Evolutionary conservation across 139 green algal species (phyloP).

Genomic region (Diplosphaera chodatii): DNA sequence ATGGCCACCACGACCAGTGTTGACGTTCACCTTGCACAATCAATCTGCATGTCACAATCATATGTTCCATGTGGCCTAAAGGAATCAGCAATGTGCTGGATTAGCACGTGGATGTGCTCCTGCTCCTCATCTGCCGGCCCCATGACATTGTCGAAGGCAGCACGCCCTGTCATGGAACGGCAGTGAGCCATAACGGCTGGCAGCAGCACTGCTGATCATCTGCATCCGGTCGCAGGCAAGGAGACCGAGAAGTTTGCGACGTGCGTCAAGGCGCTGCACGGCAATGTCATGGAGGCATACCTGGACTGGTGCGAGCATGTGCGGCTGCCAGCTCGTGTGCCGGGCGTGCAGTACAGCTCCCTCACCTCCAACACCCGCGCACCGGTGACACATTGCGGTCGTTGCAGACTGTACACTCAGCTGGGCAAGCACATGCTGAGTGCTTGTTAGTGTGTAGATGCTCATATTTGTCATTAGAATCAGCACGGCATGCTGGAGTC

Average conservation of each 20-base stretch:
- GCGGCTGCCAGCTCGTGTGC: slow-evolving; percentile 12
- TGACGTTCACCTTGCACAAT: too few species aligned
- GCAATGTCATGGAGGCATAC: slow-evolving; percentile 53
- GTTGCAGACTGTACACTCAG: neutral
- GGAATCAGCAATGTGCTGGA: too few species aligned
- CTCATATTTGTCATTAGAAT: too few species aligned
- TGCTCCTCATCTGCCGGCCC: too few species aligned
- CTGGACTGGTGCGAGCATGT: slow-evolving; percentile 38
- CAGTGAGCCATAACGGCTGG: neutral
- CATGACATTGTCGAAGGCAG: too few species aligned
- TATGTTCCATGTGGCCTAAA: too few species aligned
- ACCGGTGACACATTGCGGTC: neutral
- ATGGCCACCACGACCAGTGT: too few species aligned
- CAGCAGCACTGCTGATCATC: neutral
- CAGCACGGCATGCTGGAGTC: too few species aligned
- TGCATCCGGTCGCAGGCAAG: slow-evolving; percentile 3
- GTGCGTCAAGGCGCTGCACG: slow-evolving; percentile 50
- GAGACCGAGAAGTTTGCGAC: slow-evolving; percentile 30
- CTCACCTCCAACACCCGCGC: neutral
- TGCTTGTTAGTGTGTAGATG: too few species aligned
- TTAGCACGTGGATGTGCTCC: too few species aligned
- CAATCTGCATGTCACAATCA: too few species aligned
- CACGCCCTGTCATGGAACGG: neutral
- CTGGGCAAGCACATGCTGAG: too few species aligned
- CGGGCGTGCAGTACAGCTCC: slow-evolving; percentile 4